Evolutionary conservation across 441 rosid species (phyloP), one percentile per base, ranked within the genome.

Genomic region (Erysimum pusillum): DNA sequence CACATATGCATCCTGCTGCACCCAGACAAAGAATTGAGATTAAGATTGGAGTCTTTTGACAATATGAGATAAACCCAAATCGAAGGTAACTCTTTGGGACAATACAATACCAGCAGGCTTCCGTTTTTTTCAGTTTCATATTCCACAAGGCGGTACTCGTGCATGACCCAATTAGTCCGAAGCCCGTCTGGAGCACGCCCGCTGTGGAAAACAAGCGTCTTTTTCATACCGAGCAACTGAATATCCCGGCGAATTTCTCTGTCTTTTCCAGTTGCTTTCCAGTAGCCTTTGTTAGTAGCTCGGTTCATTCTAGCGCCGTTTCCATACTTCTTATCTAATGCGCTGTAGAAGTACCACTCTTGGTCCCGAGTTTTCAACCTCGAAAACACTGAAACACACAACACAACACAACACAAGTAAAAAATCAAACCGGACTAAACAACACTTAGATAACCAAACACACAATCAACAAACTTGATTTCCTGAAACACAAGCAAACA

Each of bases 211-310:
- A 95, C 98, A 31, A 95, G 90, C 0, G 97, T 92, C 84, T 91
- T 95, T 80, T 95, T 95, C 94, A 92, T 88, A 63, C 98, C 99
- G 12, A 91, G 80, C 58, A 80, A 67, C 54, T 82, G 86, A 0
- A 71, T 32, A 14, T 74, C 87, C 25, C 92, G 86, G 61, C 85
- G 87, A 28, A 95, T 84, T 53, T 81, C 88, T 51, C 98, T 76
- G 73, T 95, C 99, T 81, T 91, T 95, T 17, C 99, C 98, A 6
- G 99, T 95, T 4, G 98, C 94, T 85, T 94, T 92, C 99, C 99
- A 94, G 76, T 92, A 95, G 9, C 99, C 98, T 65, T 78, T 83
- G 44, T 80, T 81, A 1, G 99, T 92, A 9, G 98, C 93, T 58
- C 99, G 79, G 58, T 91, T 95, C 97, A 95, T 89, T 69, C 98